Base-by-base conservation (phyloP, 352 stramenopile genomes). In the Lagenidium giganteum region DNA sequence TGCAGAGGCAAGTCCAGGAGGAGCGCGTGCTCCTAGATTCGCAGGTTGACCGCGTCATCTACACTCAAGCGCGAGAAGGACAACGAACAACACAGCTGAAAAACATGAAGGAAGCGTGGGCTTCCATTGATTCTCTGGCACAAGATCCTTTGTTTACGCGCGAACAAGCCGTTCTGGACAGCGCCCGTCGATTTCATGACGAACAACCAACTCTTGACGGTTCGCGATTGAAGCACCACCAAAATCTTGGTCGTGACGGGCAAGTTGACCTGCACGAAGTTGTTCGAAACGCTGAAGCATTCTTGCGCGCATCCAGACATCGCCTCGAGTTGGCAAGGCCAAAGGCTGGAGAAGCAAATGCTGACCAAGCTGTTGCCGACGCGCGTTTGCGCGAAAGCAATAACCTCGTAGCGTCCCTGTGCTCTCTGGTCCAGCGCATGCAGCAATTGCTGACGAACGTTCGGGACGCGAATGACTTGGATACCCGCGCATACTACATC, bases 1-100 rank as follows among this genome's bases (percentile, higher is more conserved):
- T 37, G 4, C 23, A 82, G 70, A 47, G 68, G 61, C 45, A 55
- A 42, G 37, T 78, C 4, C 58, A 80, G 11, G 57, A 80, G 30
- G 48, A 69, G n/a, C 70, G 80, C 26, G 64, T 32, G 31, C 21
- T 42, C 8, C 36, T 77, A 0, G 64, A 79, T 21, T 41, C 49
- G 5, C 55, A 29, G 0, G 32, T 65, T 1, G 56, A 44, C 28
- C 61, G 51, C 1, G 50, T 54, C 2, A 54, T 77, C 17, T 75
- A 66, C 24, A 71, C 67, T 4, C 55, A 66, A 42, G 48, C 54
- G 4, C 39, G 51, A 6, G 43, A 66, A 31, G 46, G 27, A 9
- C 47, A 54, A 4, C 58, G 70, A 3, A 24, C 41, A 2, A 56
- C 54, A 3, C 60, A 58, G 30, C 21, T 74, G 2, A 20, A 60